Conservation (phyloP, 345 rosid species). For the Euphorbia peplus region DNA sequence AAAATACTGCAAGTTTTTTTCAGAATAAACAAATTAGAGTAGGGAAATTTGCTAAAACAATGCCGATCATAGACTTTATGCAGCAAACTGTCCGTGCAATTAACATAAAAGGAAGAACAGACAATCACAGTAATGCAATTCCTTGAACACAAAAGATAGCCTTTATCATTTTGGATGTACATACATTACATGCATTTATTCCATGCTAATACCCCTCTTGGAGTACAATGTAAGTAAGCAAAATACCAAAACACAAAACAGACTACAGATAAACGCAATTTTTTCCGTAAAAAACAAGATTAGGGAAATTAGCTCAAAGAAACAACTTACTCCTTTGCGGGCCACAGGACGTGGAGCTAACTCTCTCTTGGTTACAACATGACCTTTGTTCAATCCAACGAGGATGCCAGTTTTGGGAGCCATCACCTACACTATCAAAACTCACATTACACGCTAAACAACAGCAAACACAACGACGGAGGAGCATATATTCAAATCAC, state of each 20-base stretch:
- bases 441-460: background rate
- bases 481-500: background rate
- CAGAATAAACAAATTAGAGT: too few species aligned
- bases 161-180: background rate
- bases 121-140: too few species aligned
- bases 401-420: constrained; percentile 55
- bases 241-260: background rate
- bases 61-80: too few species aligned
- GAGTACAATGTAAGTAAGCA: background rate
- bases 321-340: constrained; percentile 52
- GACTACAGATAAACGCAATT: background rate
- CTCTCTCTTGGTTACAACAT: constrained; percentile 57
- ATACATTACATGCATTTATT: background rate
- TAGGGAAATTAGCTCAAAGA: background rate
- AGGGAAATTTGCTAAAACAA: too few species aligned
- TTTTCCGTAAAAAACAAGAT: too few species aligned
- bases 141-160: background rate
- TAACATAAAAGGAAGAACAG: too few species aligned
- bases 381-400: constrained; percentile 66
- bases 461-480: background rate
- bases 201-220: background rate
- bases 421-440: constrained; percentile 34
- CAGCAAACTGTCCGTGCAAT: too few species aligned
- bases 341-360: constrained; percentile 47
- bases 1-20: too few species aligned